These are phyloP conservation scores for Clarkia xantiana DNA, from an alignment of 345 rosid genomes.

Conservation along the genomic window DNA sequence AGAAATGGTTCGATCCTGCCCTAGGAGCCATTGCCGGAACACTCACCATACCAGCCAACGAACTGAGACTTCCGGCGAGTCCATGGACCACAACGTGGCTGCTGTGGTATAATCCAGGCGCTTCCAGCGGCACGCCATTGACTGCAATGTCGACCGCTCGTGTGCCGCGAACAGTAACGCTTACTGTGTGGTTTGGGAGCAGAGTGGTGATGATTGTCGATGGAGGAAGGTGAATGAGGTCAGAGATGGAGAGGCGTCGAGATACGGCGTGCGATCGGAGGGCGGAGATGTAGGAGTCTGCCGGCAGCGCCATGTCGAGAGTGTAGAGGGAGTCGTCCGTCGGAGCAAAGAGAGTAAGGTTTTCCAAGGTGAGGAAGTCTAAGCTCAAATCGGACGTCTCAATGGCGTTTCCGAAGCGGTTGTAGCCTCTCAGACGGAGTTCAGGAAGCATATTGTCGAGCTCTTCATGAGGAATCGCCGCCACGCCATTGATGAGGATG, in stretches of 20 bases:
- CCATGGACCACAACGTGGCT: slow-evolving; percentile 27
- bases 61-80: neutral
- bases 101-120: slow-evolving; percentile 29
- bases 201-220: slow-evolving; percentile 23
- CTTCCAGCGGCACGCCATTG: slow-evolving; percentile 15
- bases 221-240: neutral
- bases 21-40: too few relatives aligned
- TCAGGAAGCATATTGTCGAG: slow-evolving; percentile 22
- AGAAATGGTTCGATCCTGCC: too few relatives aligned
- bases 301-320: slow-evolving; percentile 29
- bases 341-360: slow-evolving; percentile 29
- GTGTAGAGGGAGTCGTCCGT: slow-evolving; percentile 27
- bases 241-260: slow-evolving; percentile 21
- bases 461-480: slow-evolving; percentile 6
- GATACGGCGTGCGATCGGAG: slow-evolving; percentile 23
- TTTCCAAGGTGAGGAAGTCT: slow-evolving; percentile 27
- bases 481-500: too few relatives aligned
- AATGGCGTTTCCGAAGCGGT: slow-evolving; percentile 42
- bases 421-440: slow-evolving; percentile 27
- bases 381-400: slow-evolving; percentile 32
- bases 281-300: too few relatives aligned
- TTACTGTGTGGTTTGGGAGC: slow-evolving; percentile 18
- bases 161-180: slow-evolving; percentile 5
- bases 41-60: too few relatives aligned
- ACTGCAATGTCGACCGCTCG: slow-evolving; percentile 6